These are phyloP conservation scores for Zymoseptoria brevis DNA, from an alignment of 2,329 filamentous ascomycete species.

Conservation along the genomic window DNA sequence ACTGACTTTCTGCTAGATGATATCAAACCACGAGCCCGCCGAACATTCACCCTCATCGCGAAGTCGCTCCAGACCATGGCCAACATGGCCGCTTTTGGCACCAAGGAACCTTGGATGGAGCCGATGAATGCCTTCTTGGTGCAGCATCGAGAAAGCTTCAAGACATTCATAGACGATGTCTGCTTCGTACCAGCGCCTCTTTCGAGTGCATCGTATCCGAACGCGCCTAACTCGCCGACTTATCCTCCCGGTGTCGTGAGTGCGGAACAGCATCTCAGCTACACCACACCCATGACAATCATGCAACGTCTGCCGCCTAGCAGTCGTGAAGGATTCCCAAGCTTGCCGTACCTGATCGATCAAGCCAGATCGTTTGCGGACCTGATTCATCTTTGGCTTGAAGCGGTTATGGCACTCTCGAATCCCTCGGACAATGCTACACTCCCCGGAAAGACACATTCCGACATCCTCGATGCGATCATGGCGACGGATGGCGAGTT, in stretches of 20 bases:
- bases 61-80: slow-evolving; percentile 87
- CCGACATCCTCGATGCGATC: slow-evolving; percentile 29
- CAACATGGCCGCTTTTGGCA: slow-evolving; percentile 84
- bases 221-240: slow-evolving; percentile 18
- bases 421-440: slow-evolving; percentile 11
- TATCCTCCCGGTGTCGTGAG: slow-evolving; percentile 22
- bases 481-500: slow-evolving; percentile 38
- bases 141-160: slow-evolving; percentile 69
- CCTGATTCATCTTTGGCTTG: slow-evolving; percentile 72
- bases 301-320: slow-evolving; percentile 70
- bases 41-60: slow-evolving; percentile 83
- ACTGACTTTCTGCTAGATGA: slow-evolving; percentile 52
- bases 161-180: slow-evolving; percentile 76
- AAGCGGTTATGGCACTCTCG: slow-evolving; percentile 35
- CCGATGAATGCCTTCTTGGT: slow-evolving; percentile 88
- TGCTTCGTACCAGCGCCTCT: slow-evolving; percentile 73
- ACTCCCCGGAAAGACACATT: slow-evolving; percentile 17
- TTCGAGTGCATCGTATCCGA: slow-evolving; percentile 37
- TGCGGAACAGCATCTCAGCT: slow-evolving; percentile 39
- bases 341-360: slow-evolving; percentile 86
- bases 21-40: slow-evolving; percentile 71
- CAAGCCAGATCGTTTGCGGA: slow-evolving; percentile 77
- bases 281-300: slow-evolving; percentile 88
- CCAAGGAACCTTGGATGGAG: slow-evolving; percentile 98
- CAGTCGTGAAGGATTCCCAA: slow-evolving; percentile 85